phyloP scores from a whole-genome alignment of 2,329 filamentous ascomycete species.

The Aspergillus tamarii region DNA sequence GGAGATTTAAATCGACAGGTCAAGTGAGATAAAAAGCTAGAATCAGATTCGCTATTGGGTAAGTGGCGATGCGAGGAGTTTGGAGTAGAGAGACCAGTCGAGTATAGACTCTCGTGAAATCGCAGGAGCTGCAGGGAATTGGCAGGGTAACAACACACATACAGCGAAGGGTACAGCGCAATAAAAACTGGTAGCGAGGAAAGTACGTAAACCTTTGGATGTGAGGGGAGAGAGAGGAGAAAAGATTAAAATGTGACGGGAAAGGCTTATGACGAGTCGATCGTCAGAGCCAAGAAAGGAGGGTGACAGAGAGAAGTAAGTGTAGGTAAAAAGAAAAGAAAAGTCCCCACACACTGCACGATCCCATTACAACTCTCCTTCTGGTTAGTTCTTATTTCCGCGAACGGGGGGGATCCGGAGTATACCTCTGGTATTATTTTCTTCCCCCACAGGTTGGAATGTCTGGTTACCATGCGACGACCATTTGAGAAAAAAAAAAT shows the following conservation, averaged over 20 bases:
- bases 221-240: conserved; percentile 21
- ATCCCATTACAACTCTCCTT: conserved; percentile 8
- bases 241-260: conserved; percentile 12
- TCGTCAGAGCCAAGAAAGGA: conserved; percentile 21
- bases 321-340: background rate
- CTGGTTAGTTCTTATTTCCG: background rate
- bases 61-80: conserved; percentile 6
- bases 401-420: background rate
- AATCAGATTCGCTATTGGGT: background rate
- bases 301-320: conserved; percentile 15
- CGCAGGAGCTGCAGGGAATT: background rate
- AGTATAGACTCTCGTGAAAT: background rate
- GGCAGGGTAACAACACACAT: background rate
- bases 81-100: background rate
- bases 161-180: background rate
- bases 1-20: conserved; percentile 15
- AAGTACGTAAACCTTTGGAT: background rate
- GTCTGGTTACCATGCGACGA: conserved; percentile 1
- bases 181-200: background rate
- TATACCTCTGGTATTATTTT: background rate
- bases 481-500: too few relatives aligned
- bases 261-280: conserved; percentile 25
- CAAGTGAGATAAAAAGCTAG: conserved; percentile 20
- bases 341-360: conserved; percentile 16
- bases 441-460: background rate